Percentiles rank a stretch among this genome's conserved stretches.
These are phyloP conservation scores for Eleusine coracana DNA, from an alignment of 176 grass and related monocot genomes.

Conservation along the genomic window DNA sequence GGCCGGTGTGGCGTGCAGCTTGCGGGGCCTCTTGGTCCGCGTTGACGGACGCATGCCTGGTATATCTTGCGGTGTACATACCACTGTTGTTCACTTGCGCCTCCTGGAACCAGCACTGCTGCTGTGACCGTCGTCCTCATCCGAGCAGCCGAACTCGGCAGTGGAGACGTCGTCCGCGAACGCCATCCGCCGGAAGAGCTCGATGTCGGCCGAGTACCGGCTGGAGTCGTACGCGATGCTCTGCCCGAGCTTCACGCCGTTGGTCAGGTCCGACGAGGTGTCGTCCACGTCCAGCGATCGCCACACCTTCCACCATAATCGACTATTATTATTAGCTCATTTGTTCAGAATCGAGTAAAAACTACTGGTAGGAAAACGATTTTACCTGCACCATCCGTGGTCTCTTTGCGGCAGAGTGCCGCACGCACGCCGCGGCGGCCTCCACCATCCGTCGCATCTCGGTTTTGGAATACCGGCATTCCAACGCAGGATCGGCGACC, in stretches of 20 bases:
- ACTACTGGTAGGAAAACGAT: not conserved
- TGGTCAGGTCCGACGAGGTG: slow-evolving; percentile 56
- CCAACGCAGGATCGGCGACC: slow-evolving; percentile 67
- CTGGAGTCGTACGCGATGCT: slow-evolving; percentile 67
- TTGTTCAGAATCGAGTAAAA: not conserved
- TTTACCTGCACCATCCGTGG: slow-evolving; percentile 75
- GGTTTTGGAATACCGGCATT: slow-evolving; percentile 42
- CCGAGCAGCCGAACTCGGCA: slow-evolving; percentile 36
- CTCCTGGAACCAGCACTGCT: no score
- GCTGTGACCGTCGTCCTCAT: not conserved
- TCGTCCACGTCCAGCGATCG: slow-evolving; percentile 61
- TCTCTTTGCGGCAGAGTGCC: slow-evolving; percentile 72
- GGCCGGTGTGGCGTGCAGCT: not conserved
- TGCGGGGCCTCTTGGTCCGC: not conserved
- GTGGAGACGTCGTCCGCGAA: slow-evolving; percentile 45
- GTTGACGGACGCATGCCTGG: not conserved
- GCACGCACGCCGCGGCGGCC: slow-evolving; percentile 72
- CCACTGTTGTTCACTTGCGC: not conserved
- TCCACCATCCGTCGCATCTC: slow-evolving; percentile 81
- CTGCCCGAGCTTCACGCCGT: slow-evolving; percentile 68
- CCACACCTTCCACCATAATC: slow-evolving; percentile 41
- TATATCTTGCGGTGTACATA: not conserved
- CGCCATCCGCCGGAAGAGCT: slow-evolving; percentile 64
- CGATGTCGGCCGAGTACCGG: slow-evolving; percentile 63
- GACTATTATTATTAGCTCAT: not conserved